Evolutionary conservation across 2,329 filamentous ascomycete species (phyloP), one percentile per base, ranked within the genome.

Genomic region (Aurifilum marmelostoma): DNA sequence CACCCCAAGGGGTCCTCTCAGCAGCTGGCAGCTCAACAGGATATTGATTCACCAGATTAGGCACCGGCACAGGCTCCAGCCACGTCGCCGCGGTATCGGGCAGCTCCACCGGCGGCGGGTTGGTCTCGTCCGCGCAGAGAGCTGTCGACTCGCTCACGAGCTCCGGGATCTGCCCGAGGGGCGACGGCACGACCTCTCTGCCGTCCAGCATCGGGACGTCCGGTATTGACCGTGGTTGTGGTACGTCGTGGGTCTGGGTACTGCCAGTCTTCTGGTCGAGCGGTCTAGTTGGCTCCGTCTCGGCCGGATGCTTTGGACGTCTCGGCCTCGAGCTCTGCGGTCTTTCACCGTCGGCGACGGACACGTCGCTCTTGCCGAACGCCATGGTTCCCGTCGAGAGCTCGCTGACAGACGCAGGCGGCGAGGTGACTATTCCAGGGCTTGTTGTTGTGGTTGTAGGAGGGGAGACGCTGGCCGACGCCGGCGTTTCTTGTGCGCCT

Each of bases 71-170:
- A 29, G 54, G 29, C 75, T 69, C 43, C 0, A 80, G 78, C 5
- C 81, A 73, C 8, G 80, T 72, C 8, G 76, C 75, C 24, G 58
- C 61, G 34, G 78, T 78, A 61, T 80, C 81, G 0, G 77, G 79
- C 71, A 86, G 79, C 73, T 86, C 84, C 3, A 84, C 78, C 0
- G 83, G 81, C 0, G 80, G 75, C 0, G 83, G 83, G 54, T 84
- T 76, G 16, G 74, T 76, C 71, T 86, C 83, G 7, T 81, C 77
- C 0, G 75, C 74, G 8, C 83, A 81, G 9, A 71, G 72, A 0
- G 77, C 79, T 0, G 83, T 84, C 29, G 79, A 74, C 24, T 81
- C 79, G 12, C 82, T 84, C 6, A 82, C 74, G 77, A 87, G 82
- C 74, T 86, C 84, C 3, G 83, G 80, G 29, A 86, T 75, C 21